Base-by-base conservation (phyloP, 345 rosid species). In the Orychophragmus violaceus region DNA sequence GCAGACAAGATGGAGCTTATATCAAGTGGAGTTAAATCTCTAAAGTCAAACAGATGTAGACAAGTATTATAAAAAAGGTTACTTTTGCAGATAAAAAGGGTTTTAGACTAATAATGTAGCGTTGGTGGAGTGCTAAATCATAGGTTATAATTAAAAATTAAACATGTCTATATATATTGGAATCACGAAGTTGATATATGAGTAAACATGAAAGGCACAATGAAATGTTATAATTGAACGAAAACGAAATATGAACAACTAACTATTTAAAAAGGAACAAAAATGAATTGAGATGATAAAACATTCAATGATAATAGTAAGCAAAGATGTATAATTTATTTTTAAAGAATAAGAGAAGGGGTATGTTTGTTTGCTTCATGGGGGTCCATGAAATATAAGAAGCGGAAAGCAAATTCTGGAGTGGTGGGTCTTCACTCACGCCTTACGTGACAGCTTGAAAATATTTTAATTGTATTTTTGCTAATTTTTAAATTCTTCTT, bases 381-480 rank as follows among this genome's bases (percentile, higher is more conserved):
- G 70, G 75, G 75, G 70, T 55, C 75, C 70, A 63, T 55, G 70
- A 71, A 63, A 64, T 35, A 19, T 35, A 18, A 45, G 58, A 55
- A 56, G 70, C 70, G 70, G 70, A 71, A 71, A 71, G 70, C 75
- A 71, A 62, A 25, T 16, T 50, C 56, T 55, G 30, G 21, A 70
- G 75, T 71, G 70, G 75, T 71, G 75, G 75, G 75, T 71, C 64
- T 64, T 63, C 64, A 63, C 70, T 71, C 70, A 55, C 33, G 64
- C 64, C 64, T 63, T 4, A 3, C 56, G 24, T 63, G 64, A 71
- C 76, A 70, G 49, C 62, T 53, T 53, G 14, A 1, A 27, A 6
- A 24, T 33, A 11, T 23, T 29, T n/a, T 44, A 19, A 21, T 58
- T 11, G 22, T 50, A 1, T 68, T n/a, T 68, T 49, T 69, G 11